A percentile compares a stretch with the other conserved stretches of the same genome.
phyloP scores from a whole-genome alignment of 2,329 filamentous ascomycete species.

The Neofusicoccum sp. region DNA sequence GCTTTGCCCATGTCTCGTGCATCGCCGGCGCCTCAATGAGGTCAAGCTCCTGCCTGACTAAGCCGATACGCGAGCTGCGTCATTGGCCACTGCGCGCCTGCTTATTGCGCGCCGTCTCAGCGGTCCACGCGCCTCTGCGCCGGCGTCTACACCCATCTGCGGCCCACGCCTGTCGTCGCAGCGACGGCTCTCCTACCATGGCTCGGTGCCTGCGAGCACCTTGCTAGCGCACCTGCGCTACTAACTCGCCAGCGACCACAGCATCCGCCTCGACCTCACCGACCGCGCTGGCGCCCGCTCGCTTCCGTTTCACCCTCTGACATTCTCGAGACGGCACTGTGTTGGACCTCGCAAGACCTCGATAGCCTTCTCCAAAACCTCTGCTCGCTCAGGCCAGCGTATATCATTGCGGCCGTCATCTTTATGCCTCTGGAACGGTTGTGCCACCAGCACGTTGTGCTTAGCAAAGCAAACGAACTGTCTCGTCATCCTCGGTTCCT shows the following conservation, averaged over 20 bases:
- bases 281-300: background rate
- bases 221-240: background rate
- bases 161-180: background rate
- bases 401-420: no score
- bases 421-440: no score
- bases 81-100: background rate
- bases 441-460: no score
- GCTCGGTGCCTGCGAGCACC: background rate
- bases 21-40: background rate
- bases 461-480: no score
- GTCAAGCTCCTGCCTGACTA: slow-evolving; percentile 1
- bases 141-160: background rate
- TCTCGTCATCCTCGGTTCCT: no score
- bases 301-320: background rate
- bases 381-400: no score
- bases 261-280: no score
- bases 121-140: background rate
- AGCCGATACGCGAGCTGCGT: background rate
- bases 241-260: background rate
- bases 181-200: background rate
- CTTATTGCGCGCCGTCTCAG: background rate
- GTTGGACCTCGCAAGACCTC: no score
- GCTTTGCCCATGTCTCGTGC: background rate
- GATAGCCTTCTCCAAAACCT: no score
- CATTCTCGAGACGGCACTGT: background rate